phyloP scores from a whole-genome alignment of 164 flowering plant genomes.

The Annona squamosa region DNA sequence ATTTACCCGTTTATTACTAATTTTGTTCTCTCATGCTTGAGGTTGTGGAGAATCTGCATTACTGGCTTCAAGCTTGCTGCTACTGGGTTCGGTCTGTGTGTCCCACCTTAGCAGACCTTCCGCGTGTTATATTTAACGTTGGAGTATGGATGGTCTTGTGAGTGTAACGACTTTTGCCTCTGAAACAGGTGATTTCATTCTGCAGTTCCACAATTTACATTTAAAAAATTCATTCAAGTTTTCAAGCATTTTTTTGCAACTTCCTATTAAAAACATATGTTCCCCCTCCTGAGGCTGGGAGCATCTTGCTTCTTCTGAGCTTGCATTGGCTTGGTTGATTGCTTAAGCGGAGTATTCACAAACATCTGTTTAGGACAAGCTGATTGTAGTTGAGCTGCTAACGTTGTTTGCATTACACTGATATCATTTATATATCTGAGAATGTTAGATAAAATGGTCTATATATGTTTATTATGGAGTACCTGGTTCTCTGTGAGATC shows the following conservation, averaged over 20 bases:
- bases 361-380: neutral
- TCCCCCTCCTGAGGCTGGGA: too few species aligned
- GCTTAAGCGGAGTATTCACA: neutral
- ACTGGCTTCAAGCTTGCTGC: slow-evolving; percentile 38
- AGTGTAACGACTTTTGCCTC: slow-evolving; percentile 56
- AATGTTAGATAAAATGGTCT: too few species aligned
- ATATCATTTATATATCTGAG: too few species aligned
- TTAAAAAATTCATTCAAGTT: too few species aligned
- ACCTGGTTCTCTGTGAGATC: too few species aligned
- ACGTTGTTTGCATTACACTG: neutral
- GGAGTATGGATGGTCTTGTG: slow-evolving; percentile 54
- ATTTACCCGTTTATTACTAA: slow-evolving; percentile 4
- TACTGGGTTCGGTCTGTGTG: slow-evolving; percentile 24
- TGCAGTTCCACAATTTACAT: neutral
- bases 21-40: slow-evolving; percentile 10
- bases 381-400: neutral
- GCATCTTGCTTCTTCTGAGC: too few species aligned
- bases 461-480: too few species aligned
- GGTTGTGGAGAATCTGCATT: slow-evolving; percentile 39
- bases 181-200: slow-evolving; percentile 40
- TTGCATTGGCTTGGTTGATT: neutral
- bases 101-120: slow-evolving; percentile 41
- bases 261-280: too few species aligned
- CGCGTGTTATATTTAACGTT: slow-evolving; percentile 36
- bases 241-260: too few species aligned